Percentiles rank a stretch among this genome's conserved stretches.
Evolutionary conservation across 2,329 filamentous ascomycete species (phyloP).

Genomic region (Epichloe baconii): DNA sequence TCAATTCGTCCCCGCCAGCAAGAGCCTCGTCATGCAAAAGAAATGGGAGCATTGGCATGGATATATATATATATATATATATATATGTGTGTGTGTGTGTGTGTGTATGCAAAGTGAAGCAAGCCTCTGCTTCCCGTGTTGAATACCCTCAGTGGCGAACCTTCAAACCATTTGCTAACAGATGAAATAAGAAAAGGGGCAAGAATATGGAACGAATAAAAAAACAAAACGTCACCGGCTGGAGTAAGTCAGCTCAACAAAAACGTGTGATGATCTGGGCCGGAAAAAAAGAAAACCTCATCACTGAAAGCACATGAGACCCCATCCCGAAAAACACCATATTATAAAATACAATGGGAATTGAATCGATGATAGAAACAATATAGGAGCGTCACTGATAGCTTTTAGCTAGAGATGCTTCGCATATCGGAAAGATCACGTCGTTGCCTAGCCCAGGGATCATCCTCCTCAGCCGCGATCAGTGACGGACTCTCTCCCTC

Average conservation of each 20-base stretch:
- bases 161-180: not conserved
- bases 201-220: not conserved
- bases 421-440: slow-evolving; percentile 27
- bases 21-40: not conserved
- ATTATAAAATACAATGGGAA: slow-evolving; percentile 12
- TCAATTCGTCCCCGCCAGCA: not conserved
- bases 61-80: not conserved
- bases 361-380: slow-evolving; percentile 3
- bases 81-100: too few relatives aligned
- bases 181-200: not conserved
- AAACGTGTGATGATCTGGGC: not conserved
- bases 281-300: not conserved
- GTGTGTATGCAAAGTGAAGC: not conserved
- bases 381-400: slow-evolving; percentile 1
- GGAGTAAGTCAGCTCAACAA: not conserved
- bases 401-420: slow-evolving; percentile 21
- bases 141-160: not conserved
- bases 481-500: slow-evolving; percentile 51
- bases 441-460: slow-evolving; percentile 40
- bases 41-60: not conserved
- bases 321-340: slow-evolving; percentile 7
- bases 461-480: slow-evolving; percentile 27
- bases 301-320: not conserved
- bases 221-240: not conserved
- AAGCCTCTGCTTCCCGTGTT: not conserved